phyloP scores from a whole-genome alignment of 2,329 filamentous ascomycete genomes.

The Phaeophleospora eucalypticola region DNA sequence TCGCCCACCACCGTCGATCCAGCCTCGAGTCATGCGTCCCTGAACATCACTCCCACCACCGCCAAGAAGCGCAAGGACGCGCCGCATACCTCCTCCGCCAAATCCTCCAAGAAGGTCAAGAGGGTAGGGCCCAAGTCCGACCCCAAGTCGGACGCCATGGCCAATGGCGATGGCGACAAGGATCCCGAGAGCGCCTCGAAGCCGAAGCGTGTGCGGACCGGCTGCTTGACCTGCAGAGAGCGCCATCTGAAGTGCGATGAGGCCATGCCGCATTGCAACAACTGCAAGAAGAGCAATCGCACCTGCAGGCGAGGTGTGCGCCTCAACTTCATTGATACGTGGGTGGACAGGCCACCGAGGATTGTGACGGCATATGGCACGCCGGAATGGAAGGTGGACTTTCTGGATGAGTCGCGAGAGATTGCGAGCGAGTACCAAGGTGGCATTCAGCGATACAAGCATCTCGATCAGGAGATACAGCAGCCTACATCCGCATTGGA shows the following conservation, averaged over 20 bases:
- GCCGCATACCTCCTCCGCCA: constrained; percentile 21
- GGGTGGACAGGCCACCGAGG: constrained; percentile 61
- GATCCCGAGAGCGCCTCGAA: constrained; percentile 45
- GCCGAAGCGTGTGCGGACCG: constrained; percentile 82
- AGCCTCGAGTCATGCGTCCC: neutral
- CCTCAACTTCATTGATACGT: constrained; percentile 86
- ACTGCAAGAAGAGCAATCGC: constrained; percentile 83
- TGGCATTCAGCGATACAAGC: constrained; percentile 68
- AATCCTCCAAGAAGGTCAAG: constrained; percentile 31
- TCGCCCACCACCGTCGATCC: constrained; percentile 17
- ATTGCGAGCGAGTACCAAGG: constrained; percentile 89
- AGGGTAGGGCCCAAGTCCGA: constrained; percentile 27
- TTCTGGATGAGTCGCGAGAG: constrained; percentile 81
- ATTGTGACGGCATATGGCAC: constrained; percentile 53
- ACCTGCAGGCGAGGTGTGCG: constrained; percentile 81
- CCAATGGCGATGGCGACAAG: constrained; percentile 30
- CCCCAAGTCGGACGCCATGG: constrained; percentile 20
- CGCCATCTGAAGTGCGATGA: constrained; percentile 91
- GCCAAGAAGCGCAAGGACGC: constrained; percentile 30
- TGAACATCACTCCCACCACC: constrained; percentile 10
- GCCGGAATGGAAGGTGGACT: constrained; percentile 67
- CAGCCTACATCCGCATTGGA: constrained; percentile 16
- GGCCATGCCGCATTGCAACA: constrained; percentile 61
- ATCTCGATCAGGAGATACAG: constrained; percentile 13
- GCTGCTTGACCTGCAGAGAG: constrained; percentile 85